A percentile compares a stretch with the other conserved stretches of the same genome.
Evolutionary conservation across 2,329 filamentous ascomycete species (phyloP).

Genomic region (Tricladium varicosporioides): DNA sequence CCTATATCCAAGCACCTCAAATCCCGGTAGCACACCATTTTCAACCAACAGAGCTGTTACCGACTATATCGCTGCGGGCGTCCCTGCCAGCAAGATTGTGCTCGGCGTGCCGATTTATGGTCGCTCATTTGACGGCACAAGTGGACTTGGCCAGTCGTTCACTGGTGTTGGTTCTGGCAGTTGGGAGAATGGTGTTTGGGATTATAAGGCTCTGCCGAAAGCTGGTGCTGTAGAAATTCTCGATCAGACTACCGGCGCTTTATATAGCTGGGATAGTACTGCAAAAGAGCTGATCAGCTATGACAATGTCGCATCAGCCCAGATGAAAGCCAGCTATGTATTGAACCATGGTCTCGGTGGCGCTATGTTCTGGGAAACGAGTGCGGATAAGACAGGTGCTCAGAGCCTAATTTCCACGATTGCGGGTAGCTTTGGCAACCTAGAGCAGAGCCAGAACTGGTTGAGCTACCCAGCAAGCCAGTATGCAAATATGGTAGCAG

Average conservation of each 20-base stretch:
- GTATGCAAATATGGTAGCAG: slow-evolving; percentile 52
- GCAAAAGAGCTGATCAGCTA: slow-evolving; percentile 68
- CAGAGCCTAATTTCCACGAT: slow-evolving; percentile 58
- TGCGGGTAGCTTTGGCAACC: slow-evolving; percentile 39
- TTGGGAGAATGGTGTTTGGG: slow-evolving; percentile 75
- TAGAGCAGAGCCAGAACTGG: slow-evolving; percentile 48
- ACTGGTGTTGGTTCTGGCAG: slow-evolving; percentile 63
- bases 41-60: slow-evolving; percentile 63
- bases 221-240: slow-evolving; percentile 55
- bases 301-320: slow-evolving; percentile 60
- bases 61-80: slow-evolving; percentile 62
- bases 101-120: slow-evolving; percentile 82
- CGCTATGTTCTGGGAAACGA: slow-evolving; percentile 85
- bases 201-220: slow-evolving; percentile 75
- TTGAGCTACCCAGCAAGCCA: slow-evolving; percentile 52
- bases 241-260: slow-evolving; percentile 58
- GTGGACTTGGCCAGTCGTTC: slow-evolving; percentile 64
- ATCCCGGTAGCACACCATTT: slow-evolving; percentile 64
- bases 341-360: slow-evolving; percentile 63
- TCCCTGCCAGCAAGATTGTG: slow-evolving; percentile 65
- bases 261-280: slow-evolving; percentile 66
- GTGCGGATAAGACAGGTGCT: slow-evolving; percentile 58
- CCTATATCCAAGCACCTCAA: slow-evolving; percentile 53
- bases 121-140: slow-evolving; percentile 63
- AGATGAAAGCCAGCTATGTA: slow-evolving; percentile 65